Percentiles rank a stretch among this genome's conserved stretches.
phyloP scores from a whole-genome alignment of 441 rosid species.

The Cnidoscolus chayamansa region DNA sequence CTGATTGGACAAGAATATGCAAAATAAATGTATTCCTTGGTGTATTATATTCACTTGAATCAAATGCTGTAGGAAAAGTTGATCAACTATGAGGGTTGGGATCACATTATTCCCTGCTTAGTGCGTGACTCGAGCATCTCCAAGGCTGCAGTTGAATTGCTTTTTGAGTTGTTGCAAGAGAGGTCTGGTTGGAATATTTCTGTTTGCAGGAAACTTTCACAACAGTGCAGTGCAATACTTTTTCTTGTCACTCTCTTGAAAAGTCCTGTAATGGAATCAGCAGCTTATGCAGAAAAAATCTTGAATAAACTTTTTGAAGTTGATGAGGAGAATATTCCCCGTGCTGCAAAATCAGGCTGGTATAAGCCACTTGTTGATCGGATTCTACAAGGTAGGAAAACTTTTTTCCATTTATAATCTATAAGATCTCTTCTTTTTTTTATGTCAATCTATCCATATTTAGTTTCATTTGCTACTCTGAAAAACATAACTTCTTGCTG shows the following conservation, averaged over 20 bases:
- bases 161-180: constrained; percentile 54
- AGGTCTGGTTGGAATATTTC: constrained; percentile 55
- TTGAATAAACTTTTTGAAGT: constrained; percentile 48
- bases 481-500: background rate
- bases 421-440: background rate
- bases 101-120: constrained; percentile 52
- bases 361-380: constrained; percentile 55
- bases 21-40: background rate
- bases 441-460: background rate
- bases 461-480: constrained; percentile 7
- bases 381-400: constrained; percentile 46
- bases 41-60: constrained; percentile 8
- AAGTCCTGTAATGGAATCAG: constrained; percentile 50
- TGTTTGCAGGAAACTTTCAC: constrained; percentile 50
- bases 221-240: constrained; percentile 44
- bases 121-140: constrained; percentile 51
- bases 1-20: background rate
- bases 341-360: constrained; percentile 62
- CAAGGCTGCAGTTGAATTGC: constrained; percentile 54
- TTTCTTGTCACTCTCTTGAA: constrained; percentile 57
- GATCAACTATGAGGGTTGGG: constrained; percentile 46
- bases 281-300: constrained; percentile 45
- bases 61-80: constrained; percentile 44
- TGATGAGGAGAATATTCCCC: constrained; percentile 50
- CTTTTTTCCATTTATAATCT: constrained; percentile 18